Percentiles rank a stretch among this genome's conserved stretches.
Conservation (phyloP, 306 rosid species). For the Cicer pinnatifidum region DNA sequence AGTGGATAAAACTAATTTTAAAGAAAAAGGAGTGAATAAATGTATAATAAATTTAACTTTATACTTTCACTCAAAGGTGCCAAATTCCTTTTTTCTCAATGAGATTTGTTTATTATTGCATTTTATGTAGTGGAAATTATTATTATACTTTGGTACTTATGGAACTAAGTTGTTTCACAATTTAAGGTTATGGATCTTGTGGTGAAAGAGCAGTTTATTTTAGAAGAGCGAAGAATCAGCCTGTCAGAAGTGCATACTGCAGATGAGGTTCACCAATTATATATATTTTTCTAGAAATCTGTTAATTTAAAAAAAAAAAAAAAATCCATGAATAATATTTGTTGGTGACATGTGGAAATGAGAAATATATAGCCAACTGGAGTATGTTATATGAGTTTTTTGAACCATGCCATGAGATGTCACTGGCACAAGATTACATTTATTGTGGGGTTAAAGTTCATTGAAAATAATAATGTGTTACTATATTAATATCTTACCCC, state of each 20-base stretch:
- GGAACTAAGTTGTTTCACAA: constrained; percentile 29
- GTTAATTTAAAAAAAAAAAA: neutral
- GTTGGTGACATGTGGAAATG: neutral
- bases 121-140: neutral
- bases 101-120: neutral
- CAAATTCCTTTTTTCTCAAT: neutral
- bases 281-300: constrained; percentile 27
- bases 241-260: constrained; percentile 85
- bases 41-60: neutral
- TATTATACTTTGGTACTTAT: constrained; percentile 27
- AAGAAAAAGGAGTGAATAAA: neutral
- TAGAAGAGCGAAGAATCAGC: constrained; percentile 81
- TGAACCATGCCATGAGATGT: neutral
- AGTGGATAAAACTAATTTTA: neutral
- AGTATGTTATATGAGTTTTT: neutral
- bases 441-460: neutral
- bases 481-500: neutral
- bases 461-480: neutral
- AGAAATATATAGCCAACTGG: constrained; percentile 6
- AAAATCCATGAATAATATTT: neutral
- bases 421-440: neutral
- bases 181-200: constrained; percentile 82
- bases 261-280: constrained; percentile 66
- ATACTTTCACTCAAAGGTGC: neutral
- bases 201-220: constrained; percentile 63